These are phyloP conservation scores for Coemansia sp. DNA, from an alignment of 192 early-diverging fungal species.

Conservation along the genomic window DNA sequence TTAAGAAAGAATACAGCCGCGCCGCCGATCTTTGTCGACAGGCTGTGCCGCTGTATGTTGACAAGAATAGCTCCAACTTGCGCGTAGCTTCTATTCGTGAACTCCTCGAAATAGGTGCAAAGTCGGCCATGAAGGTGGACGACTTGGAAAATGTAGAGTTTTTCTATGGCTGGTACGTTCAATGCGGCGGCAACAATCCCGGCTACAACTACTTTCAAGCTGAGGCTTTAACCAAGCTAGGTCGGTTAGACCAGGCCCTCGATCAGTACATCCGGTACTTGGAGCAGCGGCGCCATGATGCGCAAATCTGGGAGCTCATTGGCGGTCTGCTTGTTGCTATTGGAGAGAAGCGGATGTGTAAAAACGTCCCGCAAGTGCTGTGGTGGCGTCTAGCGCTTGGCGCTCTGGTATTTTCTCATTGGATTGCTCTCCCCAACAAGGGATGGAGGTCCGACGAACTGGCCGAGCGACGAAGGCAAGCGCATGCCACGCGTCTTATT, in stretches of 20 bases:
- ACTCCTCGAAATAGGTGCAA: conserved; percentile 34
- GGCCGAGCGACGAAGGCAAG: conserved; percentile 12
- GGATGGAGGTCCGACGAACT: conserved; percentile 18
- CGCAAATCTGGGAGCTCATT: conserved; percentile 37
- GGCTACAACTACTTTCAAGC: conserved; percentile 35
- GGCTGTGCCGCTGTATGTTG: conserved; percentile 4
- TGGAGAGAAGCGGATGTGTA: neutral
- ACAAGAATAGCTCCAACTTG: neutral
- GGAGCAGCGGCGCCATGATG: conserved; percentile 29
- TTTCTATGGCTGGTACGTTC: conserved; percentile 30
- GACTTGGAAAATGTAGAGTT: conserved; percentile 4
- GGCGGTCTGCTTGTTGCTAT: conserved; percentile 14
- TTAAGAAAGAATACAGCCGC: conserved; percentile 4
- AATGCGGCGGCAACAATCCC: conserved; percentile 39
- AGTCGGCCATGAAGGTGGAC: conserved; percentile 15
- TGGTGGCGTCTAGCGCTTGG: conserved; percentile 24
- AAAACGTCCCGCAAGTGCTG: neutral
- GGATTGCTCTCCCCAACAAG: conserved; percentile 19
- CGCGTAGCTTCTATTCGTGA: conserved; percentile 27
- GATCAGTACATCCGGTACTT: conserved; percentile 25
- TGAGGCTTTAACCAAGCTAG: conserved; percentile 11
- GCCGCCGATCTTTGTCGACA: conserved; percentile 17
- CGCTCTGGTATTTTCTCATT: conserved; percentile 13
- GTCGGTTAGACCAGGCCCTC: conserved; percentile 14
- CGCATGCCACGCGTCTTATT: conserved; percentile 7